Base-by-base conservation (phyloP, 2,329 filamentous ascomycete genomes). In the Colletotrichum abscissum region DNA sequence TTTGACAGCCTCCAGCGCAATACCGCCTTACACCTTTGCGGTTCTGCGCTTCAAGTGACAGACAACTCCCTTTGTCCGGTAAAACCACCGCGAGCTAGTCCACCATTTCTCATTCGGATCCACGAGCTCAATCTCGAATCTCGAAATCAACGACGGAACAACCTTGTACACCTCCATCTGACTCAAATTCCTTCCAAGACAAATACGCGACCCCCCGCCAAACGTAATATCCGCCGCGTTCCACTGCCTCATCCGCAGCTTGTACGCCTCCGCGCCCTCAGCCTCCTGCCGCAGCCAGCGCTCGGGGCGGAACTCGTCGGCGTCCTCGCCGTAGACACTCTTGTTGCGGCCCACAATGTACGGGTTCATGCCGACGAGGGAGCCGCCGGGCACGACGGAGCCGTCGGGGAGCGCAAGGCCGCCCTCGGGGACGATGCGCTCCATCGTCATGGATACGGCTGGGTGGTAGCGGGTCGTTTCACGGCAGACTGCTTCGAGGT, bases 381-480 rank as follows among this genome's bases (percentile, higher is more conserved):
- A 81, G 5, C 84, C 83, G 0, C 76, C 77, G 0, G 83, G 81
- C 4, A 86, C 76, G 38, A 80, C 76, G 3, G 76, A 77, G 3
- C 84, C 83, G 60, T 83, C 80, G 1, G 82, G 80, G 3, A 85
- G 80, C 0, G 74, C 77, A 7, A 84, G 76, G 0, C 86, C 84
- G 5, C 76, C 78, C 0, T 76, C 57, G 1, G 88, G 88, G 0
- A 89, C 87, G 22, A 86, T 78, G 1, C 89, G 86, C 76, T 89
- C 86, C 19, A 90, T 81, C 4, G 84, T 77, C 75, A 88, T 82
- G 11, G 82, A 84, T 2, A 89, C 81, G 2, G 81, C 83, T 1
- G 88, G 87, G 74, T 88, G 86, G 12, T 88, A 78, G 3, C 88
- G 84, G 74, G 86, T 79, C 0, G 85, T 82, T 77, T 91, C 89